These are phyloP conservation scores for Neonectria ditissima DNA, from an alignment of 2,329 filamentous ascomycete species.

Conservation along the genomic window DNA sequence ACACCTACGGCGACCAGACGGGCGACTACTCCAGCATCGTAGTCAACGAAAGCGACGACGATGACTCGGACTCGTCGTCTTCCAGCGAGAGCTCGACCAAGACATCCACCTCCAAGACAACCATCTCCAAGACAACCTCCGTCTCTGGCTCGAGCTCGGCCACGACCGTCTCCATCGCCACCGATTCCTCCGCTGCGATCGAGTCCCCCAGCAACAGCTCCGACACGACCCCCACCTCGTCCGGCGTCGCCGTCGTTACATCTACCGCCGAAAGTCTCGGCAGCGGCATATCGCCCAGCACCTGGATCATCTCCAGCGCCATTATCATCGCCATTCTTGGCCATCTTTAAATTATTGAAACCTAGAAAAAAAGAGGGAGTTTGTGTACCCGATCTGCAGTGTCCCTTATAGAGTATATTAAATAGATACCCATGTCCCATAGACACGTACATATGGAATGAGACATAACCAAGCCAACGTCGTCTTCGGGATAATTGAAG, in stretches of 20 bases:
- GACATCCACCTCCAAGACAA: not conserved
- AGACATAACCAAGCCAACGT: constrained; percentile 14
- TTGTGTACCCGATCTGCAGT: not conserved
- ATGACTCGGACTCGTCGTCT: not conserved
- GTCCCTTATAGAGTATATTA: constrained; percentile 6
- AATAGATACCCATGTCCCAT: constrained; percentile 15
- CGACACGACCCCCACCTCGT: not conserved
- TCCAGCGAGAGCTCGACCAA: constrained; percentile 4
- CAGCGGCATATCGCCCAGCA: not conserved
- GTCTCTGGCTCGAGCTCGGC: not conserved
- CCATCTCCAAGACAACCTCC: not conserved
- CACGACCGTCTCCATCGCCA: not conserved
- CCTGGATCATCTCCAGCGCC: not conserved
- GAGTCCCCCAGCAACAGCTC: constrained; percentile 8
- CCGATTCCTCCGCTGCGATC: not conserved
- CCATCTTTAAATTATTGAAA: constrained; percentile 2
- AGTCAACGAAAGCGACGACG: constrained; percentile 23
- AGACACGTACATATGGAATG: constrained; percentile 11
- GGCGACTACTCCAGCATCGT: constrained; percentile 44
- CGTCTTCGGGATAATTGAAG: constrained; percentile 16
- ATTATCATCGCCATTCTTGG: not conserved
- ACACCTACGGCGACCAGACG: constrained; percentile 42
- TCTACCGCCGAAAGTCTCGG: not conserved
- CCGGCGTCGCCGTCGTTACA: not conserved
- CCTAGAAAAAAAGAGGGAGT: not conserved